A percentile compares a stretch with the other conserved stretches of the same genome.
phyloP scores from a whole-genome alignment of 2,329 filamentous ascomycete species.

The Dryadomyces quercivorus region DNA sequence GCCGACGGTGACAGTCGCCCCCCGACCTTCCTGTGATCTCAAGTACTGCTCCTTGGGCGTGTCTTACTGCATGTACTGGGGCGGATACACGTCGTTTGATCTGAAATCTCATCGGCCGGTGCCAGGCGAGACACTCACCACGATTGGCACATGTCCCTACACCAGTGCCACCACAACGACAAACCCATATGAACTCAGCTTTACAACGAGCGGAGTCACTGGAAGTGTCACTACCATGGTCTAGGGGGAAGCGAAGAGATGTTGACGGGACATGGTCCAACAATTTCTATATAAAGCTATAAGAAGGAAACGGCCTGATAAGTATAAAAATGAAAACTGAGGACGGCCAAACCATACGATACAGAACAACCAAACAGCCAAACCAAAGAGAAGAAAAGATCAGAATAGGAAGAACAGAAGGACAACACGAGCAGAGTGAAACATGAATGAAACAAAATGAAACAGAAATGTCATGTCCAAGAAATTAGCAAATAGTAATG shows the following conservation, averaged over 20 bases:
- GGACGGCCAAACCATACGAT: neutral
- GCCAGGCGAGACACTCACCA: constrained; percentile 11
- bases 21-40: constrained; percentile 7
- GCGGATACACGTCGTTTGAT: constrained; percentile 12
- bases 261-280: neutral
- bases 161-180: neutral
- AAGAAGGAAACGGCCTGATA: neutral
- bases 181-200: neutral
- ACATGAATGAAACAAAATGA: neutral
- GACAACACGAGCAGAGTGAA: too few relatives aligned
- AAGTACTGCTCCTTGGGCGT: constrained; percentile 11
- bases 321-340: neutral
- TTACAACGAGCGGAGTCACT: neutral
- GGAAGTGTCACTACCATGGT: neutral
- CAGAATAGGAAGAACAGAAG: neutral
- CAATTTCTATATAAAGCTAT: neutral
- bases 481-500: neutral
- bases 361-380: neutral
- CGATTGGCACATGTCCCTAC: constrained; percentile 6
- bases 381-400: neutral
- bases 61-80: constrained; percentile 14
- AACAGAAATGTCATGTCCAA: neutral
- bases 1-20: neutral
- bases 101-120: constrained; percentile 6
- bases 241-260: neutral